phyloP scores from a whole-genome alignment of 2,329 filamentous ascomycete species.

The Xylaria hypoxylon region DNA sequence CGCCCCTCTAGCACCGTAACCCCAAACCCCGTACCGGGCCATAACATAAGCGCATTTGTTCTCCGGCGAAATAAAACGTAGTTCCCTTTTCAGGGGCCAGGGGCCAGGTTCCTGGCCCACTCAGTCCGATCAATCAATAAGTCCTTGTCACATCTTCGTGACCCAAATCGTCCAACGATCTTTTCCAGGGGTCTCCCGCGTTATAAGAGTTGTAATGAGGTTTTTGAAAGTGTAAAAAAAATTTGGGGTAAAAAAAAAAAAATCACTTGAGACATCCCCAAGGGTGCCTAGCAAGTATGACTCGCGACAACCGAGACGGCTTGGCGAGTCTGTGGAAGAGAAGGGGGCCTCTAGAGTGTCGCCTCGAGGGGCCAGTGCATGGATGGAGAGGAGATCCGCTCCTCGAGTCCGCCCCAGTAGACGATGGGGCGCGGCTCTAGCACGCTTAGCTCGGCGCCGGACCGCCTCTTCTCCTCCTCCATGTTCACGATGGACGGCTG shows the following conservation, averaged over 20 bases:
- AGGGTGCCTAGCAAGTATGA: too few species aligned
- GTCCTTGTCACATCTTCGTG: constrained; percentile 42
- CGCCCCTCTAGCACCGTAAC: not conserved
- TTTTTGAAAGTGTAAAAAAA: not conserved
- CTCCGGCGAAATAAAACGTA: not conserved
- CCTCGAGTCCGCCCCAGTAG: constrained; percentile 73
- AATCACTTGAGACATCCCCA: not conserved
- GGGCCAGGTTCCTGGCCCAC: not conserved
- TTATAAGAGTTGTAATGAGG: not conserved
- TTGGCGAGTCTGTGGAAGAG: too few species aligned
- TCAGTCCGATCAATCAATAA: constrained; percentile 40
- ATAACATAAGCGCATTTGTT: not conserved
- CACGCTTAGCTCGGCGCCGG: constrained; percentile 65
- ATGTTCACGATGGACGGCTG: constrained; percentile 68
- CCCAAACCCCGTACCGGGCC: not conserved
- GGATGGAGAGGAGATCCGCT: constrained; percentile 56
- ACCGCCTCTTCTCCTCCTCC: constrained; percentile 67
- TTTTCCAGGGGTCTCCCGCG: constrained; percentile 41
- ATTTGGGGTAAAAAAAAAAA: not conserved
- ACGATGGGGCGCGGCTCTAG: constrained; percentile 72
- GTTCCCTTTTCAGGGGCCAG: not conserved
- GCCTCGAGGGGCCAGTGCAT: too few species aligned
- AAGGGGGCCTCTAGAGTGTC: too few species aligned
- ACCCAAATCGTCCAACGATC: constrained; percentile 43
- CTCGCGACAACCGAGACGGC: too few species aligned